Evolutionary conservation across 331 rosid species (phyloP).

Genomic region (Erythrophleum ivorense): DNA sequence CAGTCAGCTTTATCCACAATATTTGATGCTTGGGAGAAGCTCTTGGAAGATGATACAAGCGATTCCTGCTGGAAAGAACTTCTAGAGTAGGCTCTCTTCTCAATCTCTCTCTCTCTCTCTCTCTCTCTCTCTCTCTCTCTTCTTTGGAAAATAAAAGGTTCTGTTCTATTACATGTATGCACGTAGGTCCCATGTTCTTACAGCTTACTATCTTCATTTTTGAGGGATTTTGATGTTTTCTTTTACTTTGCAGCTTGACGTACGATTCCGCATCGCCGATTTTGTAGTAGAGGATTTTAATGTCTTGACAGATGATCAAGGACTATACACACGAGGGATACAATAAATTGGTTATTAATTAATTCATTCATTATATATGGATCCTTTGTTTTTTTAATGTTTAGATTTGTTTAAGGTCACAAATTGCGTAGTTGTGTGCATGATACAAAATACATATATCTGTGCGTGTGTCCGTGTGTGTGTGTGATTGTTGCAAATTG

Average conservation of each 20-base stretch:
- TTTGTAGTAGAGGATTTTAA: slow-evolving; percentile 45
- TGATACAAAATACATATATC: neutral
- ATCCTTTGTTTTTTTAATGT: slow-evolving; percentile 24
- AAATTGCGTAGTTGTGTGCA: slow-evolving; percentile 18
- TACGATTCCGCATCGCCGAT: slow-evolving; percentile 43
- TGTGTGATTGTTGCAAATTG: neutral
- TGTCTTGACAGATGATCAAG: slow-evolving; percentile 12
- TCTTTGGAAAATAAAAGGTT: too few species aligned
- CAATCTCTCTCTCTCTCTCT: neutral
- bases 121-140: too few species aligned
- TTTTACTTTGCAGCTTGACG: slow-evolving; percentile 50
- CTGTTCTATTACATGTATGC: neutral
- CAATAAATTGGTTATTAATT: slow-evolving; percentile 35
- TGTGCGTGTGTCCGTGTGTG: too few species aligned
- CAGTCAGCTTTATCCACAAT: slow-evolving; percentile 47
- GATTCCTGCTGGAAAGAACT: slow-evolving; percentile 86
- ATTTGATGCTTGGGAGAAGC: slow-evolving; percentile 76
- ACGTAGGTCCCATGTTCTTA: neutral
- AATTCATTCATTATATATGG: slow-evolving; percentile 13
- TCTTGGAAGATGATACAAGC: slow-evolving; percentile 63
- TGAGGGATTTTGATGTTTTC: neutral
- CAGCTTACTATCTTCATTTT: neutral
- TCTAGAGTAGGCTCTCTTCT: slow-evolving; percentile 56
- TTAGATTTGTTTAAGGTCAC: slow-evolving; percentile 31
- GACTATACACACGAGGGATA: slow-evolving; percentile 1